Evolutionary conservation across 192 early-diverging fungal genomes (phyloP).

Genomic region (Spizellomyces punctatus): DNA sequence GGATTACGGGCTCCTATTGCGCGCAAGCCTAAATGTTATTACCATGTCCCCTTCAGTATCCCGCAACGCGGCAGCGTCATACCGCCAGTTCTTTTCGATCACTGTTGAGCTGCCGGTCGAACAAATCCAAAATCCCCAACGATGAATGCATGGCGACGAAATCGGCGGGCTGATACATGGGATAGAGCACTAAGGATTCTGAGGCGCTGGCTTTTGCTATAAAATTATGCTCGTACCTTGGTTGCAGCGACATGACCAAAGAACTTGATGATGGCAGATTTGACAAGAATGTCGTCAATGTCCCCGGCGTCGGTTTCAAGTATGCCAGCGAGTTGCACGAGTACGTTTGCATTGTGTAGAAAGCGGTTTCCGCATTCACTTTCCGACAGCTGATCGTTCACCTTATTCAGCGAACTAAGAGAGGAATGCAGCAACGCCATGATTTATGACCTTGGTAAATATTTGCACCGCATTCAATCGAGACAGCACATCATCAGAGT

Average conservation of each 20-base stretch:
- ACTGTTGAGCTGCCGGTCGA: too few relatives aligned
- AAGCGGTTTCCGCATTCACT: slow-evolving; percentile 39
- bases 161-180: too few relatives aligned
- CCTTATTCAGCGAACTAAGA: background rate
- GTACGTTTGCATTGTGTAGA: slow-evolving; percentile 33
- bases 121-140: too few relatives aligned
- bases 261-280: slow-evolving; percentile 48
- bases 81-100: too few relatives aligned
- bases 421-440: background rate
- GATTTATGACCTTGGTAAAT: slow-evolving; percentile 39
- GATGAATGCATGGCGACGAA: too few relatives aligned
- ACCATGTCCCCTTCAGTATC: too few relatives aligned
- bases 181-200: too few relatives aligned
- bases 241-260: slow-evolving; percentile 31
- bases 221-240: too few relatives aligned
- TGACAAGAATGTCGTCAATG: slow-evolving; percentile 33
- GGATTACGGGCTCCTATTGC: too few relatives aligned
- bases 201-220: too few relatives aligned
- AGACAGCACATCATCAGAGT: slow-evolving; percentile 44
- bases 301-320: slow-evolving; percentile 33
- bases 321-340: slow-evolving; percentile 36
- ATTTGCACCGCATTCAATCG: slow-evolving; percentile 52
- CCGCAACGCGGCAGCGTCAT: too few relatives aligned
- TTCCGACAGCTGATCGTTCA: background rate
- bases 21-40: too few relatives aligned